Evolutionary conservation across 805 yeast species (phyloP), one percentile per base, ranked within the genome.

Genomic region (Teunomyces kruisii): DNA sequence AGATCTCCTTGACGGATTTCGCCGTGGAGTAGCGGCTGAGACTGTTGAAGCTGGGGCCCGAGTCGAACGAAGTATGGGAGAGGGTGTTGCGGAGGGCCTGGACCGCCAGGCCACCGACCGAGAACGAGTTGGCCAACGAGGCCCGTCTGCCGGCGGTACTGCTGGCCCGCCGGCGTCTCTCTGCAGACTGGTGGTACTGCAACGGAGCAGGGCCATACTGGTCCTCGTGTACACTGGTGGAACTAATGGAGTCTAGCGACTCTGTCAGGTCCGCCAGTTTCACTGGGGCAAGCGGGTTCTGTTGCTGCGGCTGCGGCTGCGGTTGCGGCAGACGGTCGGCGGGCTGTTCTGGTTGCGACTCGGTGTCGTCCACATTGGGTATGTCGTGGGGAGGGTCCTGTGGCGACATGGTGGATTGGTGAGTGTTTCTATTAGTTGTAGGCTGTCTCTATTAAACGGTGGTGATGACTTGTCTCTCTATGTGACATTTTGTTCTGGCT

Each of bases 1-100:
- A 64, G 3, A 65, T 63, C n/a, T 62, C 67, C 17, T 54, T 53
- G 2, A 57, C 61, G 2, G 67, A 51, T 40, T 40, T 47, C 17
- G 32, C 28, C 10, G 35, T 36, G 19, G 43, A 9, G 28, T 42
- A 27, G 24, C 39, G 15, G 8, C 33, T 39, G 13, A 40, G 39
- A 16, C 30, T 22, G 16, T 28, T 14, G 29, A 37, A 13, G 37
- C 37, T 40, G 9, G 37, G 14, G 26, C 16, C 24, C 19, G 19
- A 6, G 40, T 32, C 9, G 16, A n/a, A 9, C 28, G 14, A 39
- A 3, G 16, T 16, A 3, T 19, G 14, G 2, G 37, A 12, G 9
- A 24, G 27, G 16, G 14, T 13, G 35, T 30, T 32, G 26, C 36
- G 28, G 13, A 38, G 12, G n/a, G 31, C 30, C 13, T 17, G 27